Conservation (phyloP, 73 alveolate genomes). For the Tetrahymena malaccensis region DNA sequence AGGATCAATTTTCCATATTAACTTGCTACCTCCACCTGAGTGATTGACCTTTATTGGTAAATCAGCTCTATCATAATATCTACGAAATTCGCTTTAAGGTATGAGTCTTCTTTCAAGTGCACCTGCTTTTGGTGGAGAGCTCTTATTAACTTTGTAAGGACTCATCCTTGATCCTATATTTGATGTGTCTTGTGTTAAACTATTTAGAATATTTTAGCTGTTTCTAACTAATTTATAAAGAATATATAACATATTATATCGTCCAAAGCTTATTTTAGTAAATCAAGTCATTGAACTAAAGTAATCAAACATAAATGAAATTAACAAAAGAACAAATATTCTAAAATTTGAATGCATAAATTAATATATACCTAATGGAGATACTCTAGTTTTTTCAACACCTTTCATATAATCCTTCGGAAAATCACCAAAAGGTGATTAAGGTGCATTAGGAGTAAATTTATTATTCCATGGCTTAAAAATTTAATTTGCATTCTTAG, state of each 20-base stretch:
- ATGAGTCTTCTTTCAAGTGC: slow-evolving; percentile 76
- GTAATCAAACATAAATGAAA: slow-evolving; percentile 12
- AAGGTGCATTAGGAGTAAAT: slow-evolving; percentile 46
- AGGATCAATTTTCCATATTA: slow-evolving; percentile 91
- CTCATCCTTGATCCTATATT: slow-evolving; percentile 49
- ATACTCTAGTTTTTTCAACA: slow-evolving; percentile 10
- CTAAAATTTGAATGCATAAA: neutral
- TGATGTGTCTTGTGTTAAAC: neutral
- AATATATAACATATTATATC: slow-evolving; percentile 3
- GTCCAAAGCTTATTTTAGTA: slow-evolving; percentile 83
- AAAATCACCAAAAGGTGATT: slow-evolving; percentile 98
- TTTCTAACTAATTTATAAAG: neutral
- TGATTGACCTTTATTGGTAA: slow-evolving; percentile 91
- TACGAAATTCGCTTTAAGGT: slow-evolving; percentile 83
- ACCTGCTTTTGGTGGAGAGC: slow-evolving; percentile 90
- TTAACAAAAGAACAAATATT: neutral
- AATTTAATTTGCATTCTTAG: slow-evolving; percentile 12
- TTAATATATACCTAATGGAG: neutral
- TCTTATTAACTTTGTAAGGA: slow-evolving; percentile 62
- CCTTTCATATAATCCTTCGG: slow-evolving; percentile 80
- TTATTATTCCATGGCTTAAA: slow-evolving; percentile 43
- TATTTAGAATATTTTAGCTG: neutral
- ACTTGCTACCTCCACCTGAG: slow-evolving; percentile 86
- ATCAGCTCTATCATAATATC: slow-evolving; percentile 97
- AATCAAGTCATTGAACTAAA: slow-evolving; percentile 35